Conservation (phyloP, 495 filamentous ascomycete species). For the Penicillium malachiteum region DNA sequence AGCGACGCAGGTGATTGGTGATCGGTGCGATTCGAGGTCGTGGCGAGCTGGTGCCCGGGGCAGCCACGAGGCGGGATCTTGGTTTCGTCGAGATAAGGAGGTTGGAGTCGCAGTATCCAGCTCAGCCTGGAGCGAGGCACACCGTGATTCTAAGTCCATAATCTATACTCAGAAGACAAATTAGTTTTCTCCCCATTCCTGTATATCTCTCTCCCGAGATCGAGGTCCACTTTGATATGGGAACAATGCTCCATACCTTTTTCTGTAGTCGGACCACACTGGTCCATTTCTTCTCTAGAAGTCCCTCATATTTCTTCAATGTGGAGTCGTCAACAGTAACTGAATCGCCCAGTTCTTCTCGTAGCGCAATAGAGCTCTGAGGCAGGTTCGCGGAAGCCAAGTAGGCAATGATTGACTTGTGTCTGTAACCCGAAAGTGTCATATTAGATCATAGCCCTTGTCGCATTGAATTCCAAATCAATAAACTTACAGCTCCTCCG, state of each 20-base stretch:
- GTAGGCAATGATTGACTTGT: slow-evolving; percentile 90
- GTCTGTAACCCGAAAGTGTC: slow-evolving; percentile 49
- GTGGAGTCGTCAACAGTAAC: slow-evolving; percentile 68
- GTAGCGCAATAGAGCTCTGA: slow-evolving; percentile 64
- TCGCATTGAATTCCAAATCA: not conserved
- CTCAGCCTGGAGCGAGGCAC: slow-evolving; percentile 70
- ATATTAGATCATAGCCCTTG: slow-evolving; percentile 10
- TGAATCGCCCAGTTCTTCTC: slow-evolving; percentile 40
- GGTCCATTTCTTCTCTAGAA: slow-evolving; percentile 98
- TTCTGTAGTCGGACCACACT: slow-evolving; percentile 89
- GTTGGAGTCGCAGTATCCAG: slow-evolving; percentile 84
- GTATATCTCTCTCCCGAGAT: not conserved
- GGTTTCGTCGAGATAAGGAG: slow-evolving; percentile 71
- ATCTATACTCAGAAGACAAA: slow-evolving; percentile 56
- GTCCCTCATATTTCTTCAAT: slow-evolving; percentile 58
- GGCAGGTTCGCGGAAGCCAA: slow-evolving; percentile 69
- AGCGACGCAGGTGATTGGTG: slow-evolving; percentile 80
- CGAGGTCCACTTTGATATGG: not conserved
- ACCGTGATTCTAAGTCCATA: slow-evolving; percentile 84
- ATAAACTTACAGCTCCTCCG: slow-evolving; percentile 78
- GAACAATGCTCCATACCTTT: slow-evolving; percentile 56
- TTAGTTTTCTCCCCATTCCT: not conserved
- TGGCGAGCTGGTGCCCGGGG: slow-evolving; percentile 72
- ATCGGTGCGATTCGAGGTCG: slow-evolving; percentile 80
- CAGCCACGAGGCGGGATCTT: slow-evolving; percentile 85